Conservation (phyloP, 1,284 basidiomycete genomes). For the Polyporus tsugae region DNA sequence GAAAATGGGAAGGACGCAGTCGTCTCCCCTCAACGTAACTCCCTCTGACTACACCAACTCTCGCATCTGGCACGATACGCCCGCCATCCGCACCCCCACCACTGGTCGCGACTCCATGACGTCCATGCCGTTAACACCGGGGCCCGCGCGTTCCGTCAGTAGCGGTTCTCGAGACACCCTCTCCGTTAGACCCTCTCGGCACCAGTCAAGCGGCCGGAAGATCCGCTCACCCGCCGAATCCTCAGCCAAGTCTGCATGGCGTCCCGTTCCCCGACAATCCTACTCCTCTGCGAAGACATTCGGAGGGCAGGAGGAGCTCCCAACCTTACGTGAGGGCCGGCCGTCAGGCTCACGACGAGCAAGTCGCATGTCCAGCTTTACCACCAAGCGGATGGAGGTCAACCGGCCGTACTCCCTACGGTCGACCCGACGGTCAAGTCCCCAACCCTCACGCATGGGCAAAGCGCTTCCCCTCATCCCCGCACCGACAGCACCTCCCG, state of each 20-base stretch:
- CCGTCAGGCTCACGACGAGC: constrained; percentile 6
- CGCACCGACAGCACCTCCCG: not conserved
- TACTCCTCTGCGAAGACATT: constrained; percentile 30
- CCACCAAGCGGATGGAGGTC: constrained; percentile 25
- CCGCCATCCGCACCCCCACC: constrained; percentile 16
- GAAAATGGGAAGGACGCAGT: constrained; percentile 26
- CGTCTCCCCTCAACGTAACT: constrained; percentile 28
- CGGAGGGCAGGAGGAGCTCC: constrained; percentile 30
- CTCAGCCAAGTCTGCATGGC: constrained; percentile 24
- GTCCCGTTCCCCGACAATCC: constrained; percentile 27
- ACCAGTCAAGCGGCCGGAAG: constrained; percentile 23
- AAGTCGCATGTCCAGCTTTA: constrained; percentile 14
- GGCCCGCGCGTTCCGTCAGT: constrained; percentile 13
- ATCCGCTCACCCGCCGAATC: constrained; percentile 28
- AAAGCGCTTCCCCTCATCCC: constrained; percentile 16
- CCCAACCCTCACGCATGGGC: constrained; percentile 12
- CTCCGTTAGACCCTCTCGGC: constrained; percentile 12
- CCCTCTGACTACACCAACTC: constrained; percentile 25
- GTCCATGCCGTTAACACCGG: constrained; percentile 18
- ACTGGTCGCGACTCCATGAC: constrained; percentile 26
- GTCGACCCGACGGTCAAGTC: constrained; percentile 13
- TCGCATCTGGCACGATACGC: constrained; percentile 11
- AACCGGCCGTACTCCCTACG: constrained; percentile 28
- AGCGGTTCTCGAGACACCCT: constrained; percentile 16
- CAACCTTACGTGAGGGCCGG: constrained; percentile 29